Evolutionary conservation across 352 stramenopile genomes (phyloP).

Genomic region (Elongisporangium prolatum): DNA sequence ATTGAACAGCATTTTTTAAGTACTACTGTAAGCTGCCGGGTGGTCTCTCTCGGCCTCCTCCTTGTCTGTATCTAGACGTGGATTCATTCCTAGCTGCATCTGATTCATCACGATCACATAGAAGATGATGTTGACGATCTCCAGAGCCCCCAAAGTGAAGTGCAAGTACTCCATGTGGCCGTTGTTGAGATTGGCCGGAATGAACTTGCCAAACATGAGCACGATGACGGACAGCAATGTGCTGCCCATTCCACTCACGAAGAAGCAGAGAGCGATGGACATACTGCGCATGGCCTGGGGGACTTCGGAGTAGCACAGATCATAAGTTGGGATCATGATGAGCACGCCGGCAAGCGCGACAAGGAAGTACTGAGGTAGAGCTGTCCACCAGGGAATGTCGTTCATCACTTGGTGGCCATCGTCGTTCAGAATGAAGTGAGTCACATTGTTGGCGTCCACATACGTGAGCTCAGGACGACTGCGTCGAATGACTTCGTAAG

Average conservation of each 20-base stretch:
- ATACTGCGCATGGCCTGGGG: conserved; percentile 25
- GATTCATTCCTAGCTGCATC: conserved; percentile 24
- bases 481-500: conserved; percentile 30
- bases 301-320: conserved; percentile 40
- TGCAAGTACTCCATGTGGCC: conserved; percentile 44
- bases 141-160: conserved; percentile 26
- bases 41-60: conserved; percentile 4
- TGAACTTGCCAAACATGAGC: conserved; percentile 53
- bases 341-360: conserved; percentile 24
- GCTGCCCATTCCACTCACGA: conserved; percentile 48
- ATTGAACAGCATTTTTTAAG: too few relatives aligned
- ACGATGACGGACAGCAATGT: conserved; percentile 52
- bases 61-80: conserved; percentile 6
- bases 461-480: conserved; percentile 15
- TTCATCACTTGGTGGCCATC: conserved; percentile 28
- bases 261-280: conserved; percentile 32
- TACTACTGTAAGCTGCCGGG: too few relatives aligned
- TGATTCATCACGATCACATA: conserved; percentile 26
- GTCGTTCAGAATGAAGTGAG: conserved; percentile 24
- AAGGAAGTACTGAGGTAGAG: conserved; percentile 29
- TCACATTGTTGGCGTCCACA: conserved; percentile 10
- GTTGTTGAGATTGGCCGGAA: conserved; percentile 44
- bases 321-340: conserved; percentile 31
- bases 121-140: conserved; percentile 31
- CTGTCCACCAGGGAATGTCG: conserved; percentile 26